Percentiles rank a stretch among this genome's conserved stretches.
phyloP scores from a whole-genome alignment of 2,329 filamentous ascomycete species.

The Colletotrichum sp. region DNA sequence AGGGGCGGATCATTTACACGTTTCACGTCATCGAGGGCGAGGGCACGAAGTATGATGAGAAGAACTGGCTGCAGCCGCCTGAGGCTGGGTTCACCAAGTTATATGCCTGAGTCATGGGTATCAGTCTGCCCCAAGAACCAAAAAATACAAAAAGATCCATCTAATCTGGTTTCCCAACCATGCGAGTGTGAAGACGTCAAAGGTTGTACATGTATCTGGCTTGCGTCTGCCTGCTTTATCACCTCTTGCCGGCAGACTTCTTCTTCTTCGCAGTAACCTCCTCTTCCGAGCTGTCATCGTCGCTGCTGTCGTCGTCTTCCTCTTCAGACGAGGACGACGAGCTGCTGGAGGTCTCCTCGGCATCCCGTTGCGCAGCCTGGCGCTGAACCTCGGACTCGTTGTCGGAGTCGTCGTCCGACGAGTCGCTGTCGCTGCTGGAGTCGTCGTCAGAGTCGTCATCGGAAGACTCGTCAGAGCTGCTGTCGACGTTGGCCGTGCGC shows the following conservation, averaged over 20 bases:
- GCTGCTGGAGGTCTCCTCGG: slow-evolving; percentile 44
- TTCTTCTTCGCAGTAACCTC: slow-evolving; percentile 16
- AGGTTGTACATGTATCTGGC: not conserved
- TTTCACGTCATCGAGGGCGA: slow-evolving; percentile 95
- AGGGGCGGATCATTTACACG: slow-evolving; percentile 93
- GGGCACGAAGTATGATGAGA: slow-evolving; percentile 75
- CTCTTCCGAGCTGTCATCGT: slow-evolving; percentile 28
- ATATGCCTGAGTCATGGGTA: slow-evolving; percentile 37
- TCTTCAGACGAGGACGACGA: slow-evolving; percentile 41
- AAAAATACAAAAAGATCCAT: not conserved
- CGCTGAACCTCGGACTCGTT: slow-evolving; percentile 38
- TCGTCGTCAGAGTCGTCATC: slow-evolving; percentile 27
- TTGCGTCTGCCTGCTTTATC: not conserved
- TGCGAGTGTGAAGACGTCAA: not conserved
- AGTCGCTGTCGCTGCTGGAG: slow-evolving; percentile 34
- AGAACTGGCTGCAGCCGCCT: slow-evolving; percentile 93
- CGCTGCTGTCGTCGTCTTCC: slow-evolving; percentile 31
- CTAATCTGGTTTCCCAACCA: not conserved
- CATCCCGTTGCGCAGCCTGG: slow-evolving; percentile 32
- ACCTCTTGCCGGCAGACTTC: not conserved
- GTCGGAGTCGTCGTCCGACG: slow-evolving; percentile 36
- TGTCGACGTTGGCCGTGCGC: slow-evolving; percentile 49
- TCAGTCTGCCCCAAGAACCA: slow-evolving; percentile 4
- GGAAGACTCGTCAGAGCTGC: slow-evolving; percentile 36
- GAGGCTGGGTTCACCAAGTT: slow-evolving; percentile 78